Base-by-base conservation (phyloP, 495 filamentous ascomycete genomes). In the Neurospora sp. region DNA sequence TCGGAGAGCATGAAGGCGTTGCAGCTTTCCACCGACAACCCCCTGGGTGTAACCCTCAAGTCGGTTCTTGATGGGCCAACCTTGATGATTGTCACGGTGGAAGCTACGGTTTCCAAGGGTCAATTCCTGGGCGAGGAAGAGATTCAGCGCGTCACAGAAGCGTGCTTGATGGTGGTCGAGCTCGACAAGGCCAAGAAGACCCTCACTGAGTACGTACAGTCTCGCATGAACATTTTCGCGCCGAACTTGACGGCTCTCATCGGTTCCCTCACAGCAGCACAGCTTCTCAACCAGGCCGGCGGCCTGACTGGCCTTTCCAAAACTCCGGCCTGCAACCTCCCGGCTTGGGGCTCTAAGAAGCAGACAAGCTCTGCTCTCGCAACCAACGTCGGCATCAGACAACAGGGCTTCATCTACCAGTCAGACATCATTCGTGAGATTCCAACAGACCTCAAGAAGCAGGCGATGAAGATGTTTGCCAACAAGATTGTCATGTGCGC, bases 171-270 rank as follows among this genome's bases (percentile, higher is more conserved):
- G 88, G 92, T 93, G 45, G 85, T 97, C 45, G 88, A 89, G 71
- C 90, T 99, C 18, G 94, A 98, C 76, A 89, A 87, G 68, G 95
- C 95, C 68, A 97, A 97, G 80, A 91, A 88, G 71, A 91, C 89
- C 40, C 88, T 98, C 68, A 98, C 94, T 4, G 91, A 96, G 76
- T 98, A 95, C 77, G 95, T 98, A n/a, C 91, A 97, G 83, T 97
- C 94, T 41, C 93, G 96, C 73, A 98, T 99, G 93, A 95, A 89
- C 75, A 87, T 97, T 68, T 98, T 97, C 77, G 96, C 96, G 12
- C 96, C 96, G 9, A 99, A 99, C 76, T 84, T 98, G 42, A 96
- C 96, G n/a, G 90, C 89, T 20, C 87, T 99, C 39, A 91, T 99
- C 71, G 96, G 96, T 59, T 94, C 95, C 3, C 87, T 97, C n/a